Base-by-base conservation (phyloP, 495 filamentous ascomycete species). In the Aspergillus mulundensis region DNA sequence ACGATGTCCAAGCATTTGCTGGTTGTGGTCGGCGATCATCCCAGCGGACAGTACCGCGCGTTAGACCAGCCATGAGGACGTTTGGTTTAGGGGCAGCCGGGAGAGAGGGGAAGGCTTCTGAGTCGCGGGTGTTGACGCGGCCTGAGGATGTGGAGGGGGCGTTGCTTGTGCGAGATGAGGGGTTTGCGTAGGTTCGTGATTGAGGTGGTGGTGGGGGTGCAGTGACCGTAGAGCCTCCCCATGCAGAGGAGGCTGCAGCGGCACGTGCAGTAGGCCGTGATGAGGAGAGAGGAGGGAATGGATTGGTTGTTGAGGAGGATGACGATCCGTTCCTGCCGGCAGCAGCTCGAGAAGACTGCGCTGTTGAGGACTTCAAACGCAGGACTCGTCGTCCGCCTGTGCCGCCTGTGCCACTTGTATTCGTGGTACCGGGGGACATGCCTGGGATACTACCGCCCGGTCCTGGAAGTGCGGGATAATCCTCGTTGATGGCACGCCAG, bases 401-500 rank as follows among this genome's bases (percentile, higher is more conserved):
- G 19, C 81, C 76, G 59, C 74, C 66, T 40, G 54, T 40, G 58
- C 53, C 61, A 55, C 63, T 61, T 56, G 63, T 62, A 58, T 72
- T 71, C 43, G 70, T 70, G 24, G 76, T 77, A 12, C 63, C 52
- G 6, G 68, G 62, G 7, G 64, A 70, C 75, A 74, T 81, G 56
- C 67, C 82, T 58, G 62, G 84, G 60, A 75, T 23, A 49, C 83
- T 75, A 46, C 87, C 87, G 45, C 82, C 77, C 1, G 89, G 76
- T 0, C 85, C 84, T 2, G 92, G 92, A 0, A 98, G 80, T 0
- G 89, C 88, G 0, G 94, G 94, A 64, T 97, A 98, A 70, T 98
- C 93, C 70, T 97, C 94, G 61, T 96, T 93, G 63, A 93, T 90
- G 10, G 90, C 91, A 14, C 88, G 89, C 89, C 94, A 95, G 70